Evolutionary conservation across 495 filamentous ascomycete species (phyloP).

Genomic region (Hypoxylon lienhwacheense): DNA sequence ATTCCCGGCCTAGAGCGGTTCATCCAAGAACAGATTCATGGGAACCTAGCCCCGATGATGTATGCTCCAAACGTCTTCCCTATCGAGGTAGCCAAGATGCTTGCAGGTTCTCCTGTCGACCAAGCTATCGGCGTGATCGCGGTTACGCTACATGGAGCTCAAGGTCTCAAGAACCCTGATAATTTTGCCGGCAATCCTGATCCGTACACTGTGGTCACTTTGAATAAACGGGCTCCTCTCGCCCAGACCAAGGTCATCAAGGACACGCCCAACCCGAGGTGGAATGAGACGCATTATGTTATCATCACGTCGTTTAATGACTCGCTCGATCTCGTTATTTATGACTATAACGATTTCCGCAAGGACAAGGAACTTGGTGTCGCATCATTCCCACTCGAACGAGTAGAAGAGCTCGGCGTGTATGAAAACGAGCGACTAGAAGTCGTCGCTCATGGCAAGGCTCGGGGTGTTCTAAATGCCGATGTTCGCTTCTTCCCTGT

Average conservation of each 20-base stretch:
- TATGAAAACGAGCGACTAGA: constrained; percentile 85
- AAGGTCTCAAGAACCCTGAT: constrained; percentile 91
- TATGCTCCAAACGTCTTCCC: constrained; percentile 97
- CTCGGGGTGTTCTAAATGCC: constrained; percentile 73
- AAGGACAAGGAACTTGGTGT: constrained; percentile 95
- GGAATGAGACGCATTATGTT: constrained; percentile 95
- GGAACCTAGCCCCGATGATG: constrained; percentile 91
- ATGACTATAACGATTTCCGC: constrained; percentile 91
- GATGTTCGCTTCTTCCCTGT: constrained; percentile 97
- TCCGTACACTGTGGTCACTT: constrained; percentile 84
- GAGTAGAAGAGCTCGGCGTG: constrained; percentile 70
- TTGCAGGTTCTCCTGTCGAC: constrained; percentile 91
- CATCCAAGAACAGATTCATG: constrained; percentile 94
- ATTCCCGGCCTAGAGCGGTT: constrained; percentile 91
- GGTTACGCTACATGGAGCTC: constrained; percentile 85
- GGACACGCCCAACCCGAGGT: constrained; percentile 82
- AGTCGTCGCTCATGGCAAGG: constrained; percentile 79
- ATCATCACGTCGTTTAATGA: constrained; percentile 90
- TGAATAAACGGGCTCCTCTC: constrained; percentile 78
- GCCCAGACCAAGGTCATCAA: constrained; percentile 86
- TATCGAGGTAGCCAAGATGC: constrained; percentile 97
- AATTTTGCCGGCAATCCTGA: constrained; percentile 92
- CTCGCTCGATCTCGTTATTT: constrained; percentile 76
- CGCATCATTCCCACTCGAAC: constrained; percentile 81
- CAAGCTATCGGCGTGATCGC: constrained; percentile 94